Conservation (phyloP, 331 rosid species). For the Arachis monticola region DNA sequence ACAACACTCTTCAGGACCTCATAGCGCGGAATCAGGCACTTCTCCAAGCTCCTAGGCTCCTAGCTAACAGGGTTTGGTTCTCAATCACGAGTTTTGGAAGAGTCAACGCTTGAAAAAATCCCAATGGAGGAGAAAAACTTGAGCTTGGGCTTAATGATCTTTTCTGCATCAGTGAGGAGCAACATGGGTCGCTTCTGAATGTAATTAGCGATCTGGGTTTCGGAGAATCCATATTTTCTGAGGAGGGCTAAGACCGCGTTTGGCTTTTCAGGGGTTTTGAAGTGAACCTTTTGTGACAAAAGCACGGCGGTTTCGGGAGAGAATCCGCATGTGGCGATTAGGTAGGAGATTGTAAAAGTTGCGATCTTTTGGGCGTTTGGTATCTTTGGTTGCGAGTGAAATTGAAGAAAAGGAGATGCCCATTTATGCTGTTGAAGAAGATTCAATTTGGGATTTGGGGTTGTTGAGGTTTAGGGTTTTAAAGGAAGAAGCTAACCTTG, state of each 20-base stretch:
- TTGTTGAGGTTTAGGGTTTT: not conserved
- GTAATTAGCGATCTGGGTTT: not conserved
- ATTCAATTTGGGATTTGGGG: not conserved
- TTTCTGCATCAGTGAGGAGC: not conserved
- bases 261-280: constrained; percentile 6
- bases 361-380: not conserved
- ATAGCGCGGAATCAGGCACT: constrained; percentile 3
- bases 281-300: not conserved
- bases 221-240: constrained; percentile 19
- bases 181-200: not conserved
- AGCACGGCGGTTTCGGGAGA: constrained; percentile 2
- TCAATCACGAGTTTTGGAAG: not conserved
- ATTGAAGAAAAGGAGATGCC: not conserved
- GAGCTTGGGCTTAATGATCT: constrained; percentile 13
- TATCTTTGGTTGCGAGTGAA: not conserved
- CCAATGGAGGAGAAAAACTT: constrained; percentile 22
- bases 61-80: not conserved
- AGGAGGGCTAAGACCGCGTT: constrained; percentile 21
- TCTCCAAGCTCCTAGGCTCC: constrained; percentile 4
- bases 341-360: constrained; percentile 18
- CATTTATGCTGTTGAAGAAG: not conserved
- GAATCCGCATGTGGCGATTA: constrained; percentile 20
- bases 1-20: constrained; percentile 1
- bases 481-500: constrained; percentile 5
- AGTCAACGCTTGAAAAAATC: not conserved